Evolutionary conservation across 768 basidiomycete genomes (phyloP), one percentile per base, ranked within the genome.

Genomic region (Lentinus tigrinus): DNA sequence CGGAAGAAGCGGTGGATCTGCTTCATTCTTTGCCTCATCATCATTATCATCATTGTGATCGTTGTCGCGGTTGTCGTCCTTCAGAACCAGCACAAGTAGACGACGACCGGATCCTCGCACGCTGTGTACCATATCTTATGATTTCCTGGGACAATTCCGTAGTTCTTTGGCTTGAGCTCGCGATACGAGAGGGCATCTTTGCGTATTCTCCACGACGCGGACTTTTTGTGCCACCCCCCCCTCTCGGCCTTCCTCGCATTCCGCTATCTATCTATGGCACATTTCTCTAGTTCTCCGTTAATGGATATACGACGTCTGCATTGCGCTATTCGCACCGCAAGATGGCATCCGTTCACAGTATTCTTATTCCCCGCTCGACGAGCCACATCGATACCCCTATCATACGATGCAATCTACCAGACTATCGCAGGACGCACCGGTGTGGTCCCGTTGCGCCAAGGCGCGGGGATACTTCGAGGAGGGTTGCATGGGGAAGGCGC

Each of bases 1-100:
- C 87, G 96, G 59, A 93, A 88, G 74, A 98, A 96, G 82, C 87
- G 95, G 67, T 97, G 95, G 94, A 95, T 96, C 71, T 98, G 95
- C 76, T 96, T 96, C 80, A 70, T 85, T 74, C 84, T 93, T 59
- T 69, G 74, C 55, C 67, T 95, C 62, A 65, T 82, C 55, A 68
- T 92, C 57, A 67, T 94, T 53, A 77, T 88, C 57, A 82, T 87
- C 62, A 81, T 91, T 47, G 77, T 85, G 44, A 87, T 81, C 44
- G 78, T 89, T 51, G 76, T 91, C 28, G 75, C 82, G 26, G 85
- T 81, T 5, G 77, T 85, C 31, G 79, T 88, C 26, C 73, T 76
- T 27, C 69, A 78, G 48, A 75, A 79, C 63, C 75, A 69, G 44
- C 70, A 73, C 52, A 78, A 79, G 46, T 64, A 64, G 47, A 52